Evolutionary conservation across 148 eudicot species (phyloP).

Genomic region (Chenopodium album): DNA sequence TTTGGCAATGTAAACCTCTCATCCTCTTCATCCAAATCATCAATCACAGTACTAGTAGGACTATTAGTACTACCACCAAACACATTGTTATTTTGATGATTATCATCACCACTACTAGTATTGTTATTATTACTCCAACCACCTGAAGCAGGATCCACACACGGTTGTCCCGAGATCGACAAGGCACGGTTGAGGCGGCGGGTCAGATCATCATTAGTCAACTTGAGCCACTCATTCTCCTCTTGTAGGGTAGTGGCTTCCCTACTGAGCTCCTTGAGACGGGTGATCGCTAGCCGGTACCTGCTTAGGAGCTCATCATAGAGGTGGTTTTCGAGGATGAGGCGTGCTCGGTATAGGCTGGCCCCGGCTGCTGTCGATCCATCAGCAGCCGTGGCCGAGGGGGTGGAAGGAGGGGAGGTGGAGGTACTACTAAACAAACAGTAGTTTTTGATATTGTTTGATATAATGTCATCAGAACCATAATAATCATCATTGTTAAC

Average conservation of each 20-base stretch:
- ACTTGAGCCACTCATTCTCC: constrained; percentile 57
- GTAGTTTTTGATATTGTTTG: background rate
- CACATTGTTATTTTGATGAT: background rate
- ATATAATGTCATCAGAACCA: background rate
- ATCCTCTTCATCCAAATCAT: constrained; percentile 3
- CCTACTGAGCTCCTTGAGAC: constrained; percentile 48
- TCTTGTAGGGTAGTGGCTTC: constrained; percentile 49
- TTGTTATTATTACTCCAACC: background rate
- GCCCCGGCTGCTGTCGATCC: constrained; percentile 26
- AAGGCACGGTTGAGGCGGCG: constrained; percentile 38
- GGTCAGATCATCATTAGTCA: constrained; percentile 52
- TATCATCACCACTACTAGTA: background rate
- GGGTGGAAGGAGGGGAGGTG: constrained; percentile 40
- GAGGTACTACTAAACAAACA: constrained; percentile 20
- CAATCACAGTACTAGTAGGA: constrained; percentile 42
- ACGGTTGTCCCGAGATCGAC: constrained; percentile 2
- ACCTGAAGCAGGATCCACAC: background rate
- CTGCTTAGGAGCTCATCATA: constrained; percentile 56
- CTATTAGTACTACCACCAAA: constrained; percentile 26
- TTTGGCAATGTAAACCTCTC: constrained; percentile 40
- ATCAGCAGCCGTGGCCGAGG: constrained; percentile 26
- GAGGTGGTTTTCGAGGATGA: constrained; percentile 58
- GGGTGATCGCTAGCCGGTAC: constrained; percentile 50
- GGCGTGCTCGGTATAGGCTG: constrained; percentile 47
- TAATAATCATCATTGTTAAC: background rate